phyloP scores from a whole-genome alignment of 495 filamentous ascomycete species.

The Lepidopterella palustris region DNA sequence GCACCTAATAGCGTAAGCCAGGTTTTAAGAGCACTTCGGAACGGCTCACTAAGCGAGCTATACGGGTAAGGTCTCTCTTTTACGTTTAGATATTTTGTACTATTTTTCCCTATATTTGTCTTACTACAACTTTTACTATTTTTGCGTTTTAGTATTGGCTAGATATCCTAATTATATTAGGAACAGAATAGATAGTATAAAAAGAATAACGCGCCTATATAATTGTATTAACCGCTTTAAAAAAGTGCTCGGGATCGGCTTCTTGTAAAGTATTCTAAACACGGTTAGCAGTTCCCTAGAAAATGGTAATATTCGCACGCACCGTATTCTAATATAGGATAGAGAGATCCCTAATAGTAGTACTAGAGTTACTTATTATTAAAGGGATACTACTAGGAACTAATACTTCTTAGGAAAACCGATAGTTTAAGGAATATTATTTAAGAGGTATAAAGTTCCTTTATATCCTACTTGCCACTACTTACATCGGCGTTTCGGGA shows the following conservation, averaged over 20 bases:
- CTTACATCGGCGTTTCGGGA: too few species aligned
- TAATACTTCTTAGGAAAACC: constrained; percentile 4
- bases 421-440: constrained; percentile 6
- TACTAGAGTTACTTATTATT: constrained; percentile 9
- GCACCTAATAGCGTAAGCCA: constrained; percentile 7
- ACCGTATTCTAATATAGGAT: constrained; percentile 7
- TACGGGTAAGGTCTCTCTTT: constrained; percentile 1
- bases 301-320: constrained; percentile 2
- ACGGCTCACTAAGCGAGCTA: constrained; percentile 3
- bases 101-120: constrained; percentile 8
- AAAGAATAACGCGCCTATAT: constrained; percentile 2
- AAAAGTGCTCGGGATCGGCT: constrained; percentile 1
- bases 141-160: constrained; percentile 6
- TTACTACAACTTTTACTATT: constrained; percentile 5
- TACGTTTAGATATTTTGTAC: constrained; percentile 5
- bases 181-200: constrained; percentile 6
- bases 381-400: constrained; percentile 8
- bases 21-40: constrained; percentile 6
- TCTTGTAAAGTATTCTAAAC: constrained; percentile 6
- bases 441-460: constrained; percentile 7
- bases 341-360: constrained; percentile 1
- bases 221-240: constrained; percentile 7
- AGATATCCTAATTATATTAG: constrained; percentile 9
- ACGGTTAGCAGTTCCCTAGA: constrained; percentile 5
- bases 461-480: constrained; percentile 7